phyloP scores from a whole-genome alignment of 1,284 basidiomycete genomes.

The Tylopilus orsonianus region DNA sequence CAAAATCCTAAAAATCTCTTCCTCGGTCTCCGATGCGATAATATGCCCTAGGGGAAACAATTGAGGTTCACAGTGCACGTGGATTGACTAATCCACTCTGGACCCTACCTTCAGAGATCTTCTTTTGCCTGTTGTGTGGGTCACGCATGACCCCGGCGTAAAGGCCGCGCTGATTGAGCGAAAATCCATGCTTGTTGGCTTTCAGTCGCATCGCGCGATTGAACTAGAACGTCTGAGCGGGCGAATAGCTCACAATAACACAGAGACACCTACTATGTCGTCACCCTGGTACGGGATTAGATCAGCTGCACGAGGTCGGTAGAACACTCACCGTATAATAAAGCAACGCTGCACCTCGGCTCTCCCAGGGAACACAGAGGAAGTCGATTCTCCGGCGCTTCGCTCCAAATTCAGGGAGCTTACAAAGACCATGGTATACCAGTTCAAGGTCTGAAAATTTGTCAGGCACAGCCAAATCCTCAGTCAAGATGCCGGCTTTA shows the following conservation, averaged over 20 bases:
- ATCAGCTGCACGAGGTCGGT: background rate
- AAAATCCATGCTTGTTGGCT: slow-evolving; percentile 79
- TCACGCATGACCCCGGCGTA: slow-evolving; percentile 74
- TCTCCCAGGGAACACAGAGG: slow-evolving; percentile 73
- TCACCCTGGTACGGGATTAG: slow-evolving; percentile 54
- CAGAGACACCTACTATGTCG: slow-evolving; percentile 62
- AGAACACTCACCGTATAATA: slow-evolving; percentile 76
- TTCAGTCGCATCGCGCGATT: slow-evolving; percentile 86
- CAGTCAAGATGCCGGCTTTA: slow-evolving; percentile 61
- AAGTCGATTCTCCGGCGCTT: slow-evolving; percentile 80
- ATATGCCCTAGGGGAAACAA: slow-evolving; percentile 54
- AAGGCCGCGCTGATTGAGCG: slow-evolving; percentile 83
- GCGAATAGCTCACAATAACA: background rate
- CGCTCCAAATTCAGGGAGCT: slow-evolving; percentile 40
- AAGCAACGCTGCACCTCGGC: slow-evolving; percentile 79
- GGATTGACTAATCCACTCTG: background rate
- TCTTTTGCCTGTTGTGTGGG: slow-evolving; percentile 51
- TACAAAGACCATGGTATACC: slow-evolving; percentile 80
- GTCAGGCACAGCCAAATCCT: slow-evolving; percentile 74
- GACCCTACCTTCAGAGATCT: slow-evolving; percentile 60
- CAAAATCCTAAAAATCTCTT: slow-evolving; percentile 79
- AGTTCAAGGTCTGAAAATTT: slow-evolving; percentile 67
- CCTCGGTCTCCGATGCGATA: slow-evolving; percentile 79
- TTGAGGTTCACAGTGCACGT: background rate
- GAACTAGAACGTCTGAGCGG: slow-evolving; percentile 52